Evolutionary conservation across 176 grass and related monocot species (phyloP).

Genomic region (Melocanna baccifera): DNA sequence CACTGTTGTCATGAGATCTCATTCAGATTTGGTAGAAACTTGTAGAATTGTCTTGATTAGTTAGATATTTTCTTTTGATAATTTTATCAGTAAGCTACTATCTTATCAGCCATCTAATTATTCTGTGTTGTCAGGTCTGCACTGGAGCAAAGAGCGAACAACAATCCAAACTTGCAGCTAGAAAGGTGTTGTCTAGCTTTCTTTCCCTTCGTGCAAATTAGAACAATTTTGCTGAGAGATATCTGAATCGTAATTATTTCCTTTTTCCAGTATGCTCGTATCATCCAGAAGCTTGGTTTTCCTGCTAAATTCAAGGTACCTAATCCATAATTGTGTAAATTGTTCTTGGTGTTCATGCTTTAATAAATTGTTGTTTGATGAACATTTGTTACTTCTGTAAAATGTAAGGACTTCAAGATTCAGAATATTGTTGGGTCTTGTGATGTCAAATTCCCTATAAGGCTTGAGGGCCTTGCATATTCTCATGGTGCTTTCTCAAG

Average conservation of each 20-base stretch:
- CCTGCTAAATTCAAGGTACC: conserved; percentile 76
- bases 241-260: conserved; percentile 2
- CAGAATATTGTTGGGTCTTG: conserved; percentile 87
- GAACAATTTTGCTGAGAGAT: neutral
- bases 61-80: neutral
- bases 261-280: conserved; percentile 62
- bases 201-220: neutral
- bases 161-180: conserved; percentile 68
- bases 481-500: conserved; percentile 75
- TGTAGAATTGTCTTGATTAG: neutral
- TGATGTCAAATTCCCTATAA: conserved; percentile 80
- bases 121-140: conserved; percentile 47
- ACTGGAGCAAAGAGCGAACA: conserved; percentile 74
- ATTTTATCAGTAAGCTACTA: neutral
- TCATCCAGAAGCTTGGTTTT: conserved; percentile 76
- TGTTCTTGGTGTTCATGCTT: neutral
- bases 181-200: conserved; percentile 38
- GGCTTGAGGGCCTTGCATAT: conserved; percentile 73
- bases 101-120: neutral
- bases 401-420: conserved; percentile 75
- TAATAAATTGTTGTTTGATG: neutral
- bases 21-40: neutral
- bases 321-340: neutral
- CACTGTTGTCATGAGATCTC: neutral
- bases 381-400: neutral